A percentile compares a stretch with the other conserved stretches of the same genome.
phyloP scores from a whole-genome alignment of 805 yeast genomes.

The Candida insectalens region DNA sequence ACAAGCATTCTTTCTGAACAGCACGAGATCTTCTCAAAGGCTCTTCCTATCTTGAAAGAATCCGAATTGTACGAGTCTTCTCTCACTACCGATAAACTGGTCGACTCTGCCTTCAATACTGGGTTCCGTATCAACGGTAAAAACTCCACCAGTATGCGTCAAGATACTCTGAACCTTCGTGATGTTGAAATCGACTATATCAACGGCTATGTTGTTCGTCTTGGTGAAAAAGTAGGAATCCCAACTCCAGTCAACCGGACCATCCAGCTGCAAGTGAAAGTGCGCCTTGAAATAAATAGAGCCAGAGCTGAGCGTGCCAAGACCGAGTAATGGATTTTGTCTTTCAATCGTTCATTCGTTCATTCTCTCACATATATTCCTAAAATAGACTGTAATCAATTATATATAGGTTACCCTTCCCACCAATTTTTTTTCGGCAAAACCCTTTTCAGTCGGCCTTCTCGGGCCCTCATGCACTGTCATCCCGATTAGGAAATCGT shows the following conservation, averaged over 20 bases:
- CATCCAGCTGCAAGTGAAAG: slow-evolving; percentile 35
- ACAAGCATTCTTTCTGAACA: slow-evolving; percentile 35
- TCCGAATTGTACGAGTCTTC: slow-evolving; percentile 24
- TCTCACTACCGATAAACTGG: slow-evolving; percentile 26
- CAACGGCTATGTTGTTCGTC: slow-evolving; percentile 64
- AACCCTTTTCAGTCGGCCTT: too few species aligned
- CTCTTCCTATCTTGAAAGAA: slow-evolving; percentile 19
- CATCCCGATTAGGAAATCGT: too few species aligned
- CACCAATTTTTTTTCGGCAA: too few species aligned
- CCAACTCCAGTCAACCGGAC: slow-evolving; percentile 39
- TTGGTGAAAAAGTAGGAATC: slow-evolving; percentile 38
- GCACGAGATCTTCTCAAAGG: slow-evolving; percentile 28
- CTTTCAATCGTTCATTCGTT: too few species aligned
- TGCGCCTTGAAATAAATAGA: slow-evolving; percentile 13
- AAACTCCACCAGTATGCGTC: slow-evolving; percentile 65
- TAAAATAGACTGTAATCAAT: too few species aligned
- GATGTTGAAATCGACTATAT: slow-evolving; percentile 74
- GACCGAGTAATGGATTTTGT: background rate
- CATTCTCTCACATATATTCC: too few species aligned
- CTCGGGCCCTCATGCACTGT: too few species aligned
- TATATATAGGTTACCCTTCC: too few species aligned
- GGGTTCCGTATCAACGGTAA: slow-evolving; percentile 26
- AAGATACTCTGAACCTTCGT: slow-evolving; percentile 46
- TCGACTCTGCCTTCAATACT: slow-evolving; percentile 18
- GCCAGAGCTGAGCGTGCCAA: background rate